Evolutionary conservation across 768 basidiomycete species (phyloP).

Genomic region (Naganishia vishniacii): DNA sequence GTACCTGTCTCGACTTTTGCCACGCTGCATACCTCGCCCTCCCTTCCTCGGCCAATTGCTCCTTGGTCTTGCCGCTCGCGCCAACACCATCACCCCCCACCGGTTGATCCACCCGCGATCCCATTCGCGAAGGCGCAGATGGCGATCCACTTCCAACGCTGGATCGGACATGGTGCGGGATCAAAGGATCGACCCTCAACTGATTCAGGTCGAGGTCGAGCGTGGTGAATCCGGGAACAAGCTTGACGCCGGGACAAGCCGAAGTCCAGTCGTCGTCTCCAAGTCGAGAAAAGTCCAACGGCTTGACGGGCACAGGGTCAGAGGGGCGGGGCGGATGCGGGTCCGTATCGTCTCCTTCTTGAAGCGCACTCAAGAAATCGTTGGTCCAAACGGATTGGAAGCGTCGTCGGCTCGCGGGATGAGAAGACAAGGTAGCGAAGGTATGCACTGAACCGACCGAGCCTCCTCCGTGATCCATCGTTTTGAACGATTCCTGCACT

Average conservation of each 20-base stretch:
- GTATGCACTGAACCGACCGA: neutral
- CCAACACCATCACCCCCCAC: neutral
- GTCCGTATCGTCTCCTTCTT: neutral
- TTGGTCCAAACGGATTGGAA: conserved; percentile 9
- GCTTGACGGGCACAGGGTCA: neutral
- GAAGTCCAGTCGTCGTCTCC: conserved; percentile 8
- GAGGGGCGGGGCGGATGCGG: neutral
- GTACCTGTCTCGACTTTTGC: conserved; percentile 17
- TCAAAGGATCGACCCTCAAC: neutral
- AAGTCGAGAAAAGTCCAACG: conserved; percentile 8
- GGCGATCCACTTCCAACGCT: neutral
- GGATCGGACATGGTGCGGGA: neutral
- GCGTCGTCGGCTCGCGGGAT: neutral
- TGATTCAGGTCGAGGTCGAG: conserved; percentile 13
- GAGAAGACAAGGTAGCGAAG: neutral
- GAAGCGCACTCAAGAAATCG: conserved; percentile 14
- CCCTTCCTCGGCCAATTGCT: conserved; percentile 20
- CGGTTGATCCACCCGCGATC: neutral
- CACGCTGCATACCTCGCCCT: conserved; percentile 22
- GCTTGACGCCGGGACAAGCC: conserved; percentile 8
- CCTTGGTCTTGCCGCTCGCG: conserved; percentile 15
- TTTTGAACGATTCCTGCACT: conserved; percentile 1
- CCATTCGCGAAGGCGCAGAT: conserved; percentile 3
- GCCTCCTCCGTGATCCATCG: too few relatives aligned
- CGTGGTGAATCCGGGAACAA: conserved; percentile 8